Evolutionary conservation across 1,139 yeast genomes (phyloP).

Genomic region (Pichia sp.): DNA sequence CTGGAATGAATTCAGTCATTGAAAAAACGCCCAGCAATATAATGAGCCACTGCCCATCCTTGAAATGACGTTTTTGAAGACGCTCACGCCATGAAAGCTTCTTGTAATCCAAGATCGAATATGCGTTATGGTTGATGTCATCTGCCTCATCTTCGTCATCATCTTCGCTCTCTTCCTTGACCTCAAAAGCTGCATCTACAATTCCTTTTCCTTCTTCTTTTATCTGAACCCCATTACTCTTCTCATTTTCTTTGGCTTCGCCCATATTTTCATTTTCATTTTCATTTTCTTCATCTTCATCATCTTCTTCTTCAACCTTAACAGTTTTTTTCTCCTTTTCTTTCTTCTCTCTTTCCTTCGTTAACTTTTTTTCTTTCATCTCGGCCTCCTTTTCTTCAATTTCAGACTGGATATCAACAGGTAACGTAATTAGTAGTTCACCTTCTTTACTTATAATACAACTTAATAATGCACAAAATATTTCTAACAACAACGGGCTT

Average conservation of each 20-base stretch:
- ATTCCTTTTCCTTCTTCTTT: constrained; percentile 21
- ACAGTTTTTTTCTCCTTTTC: constrained; percentile 15
- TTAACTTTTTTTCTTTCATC: constrained; percentile 16
- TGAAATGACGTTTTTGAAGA: constrained; percentile 66
- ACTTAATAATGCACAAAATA: constrained; percentile 61
- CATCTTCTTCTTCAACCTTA: constrained; percentile 18
- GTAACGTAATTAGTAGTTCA: constrained; percentile 32
- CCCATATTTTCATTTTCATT: constrained; percentile 13
- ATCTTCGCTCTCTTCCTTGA: constrained; percentile 16
- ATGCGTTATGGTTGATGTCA: constrained; percentile 45
- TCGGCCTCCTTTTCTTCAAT: constrained; percentile 16
- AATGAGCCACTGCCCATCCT: constrained; percentile 83
- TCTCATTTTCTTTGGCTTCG: constrained; percentile 20
- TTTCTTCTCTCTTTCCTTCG: constrained; percentile 24
- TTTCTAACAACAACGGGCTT: constrained; percentile 61
- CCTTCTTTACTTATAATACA: constrained; percentile 38
- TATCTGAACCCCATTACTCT: constrained; percentile 14
- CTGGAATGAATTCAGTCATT: constrained; percentile 54
- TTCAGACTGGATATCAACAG: constrained; percentile 29
- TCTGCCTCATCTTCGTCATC: constrained; percentile 23
- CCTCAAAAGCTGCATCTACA: constrained; percentile 11
- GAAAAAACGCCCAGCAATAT: constrained; percentile 69
- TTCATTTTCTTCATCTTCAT: constrained; percentile 22
- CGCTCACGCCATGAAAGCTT: constrained; percentile 74
- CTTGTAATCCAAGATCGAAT: constrained; percentile 55